phyloP scores from a whole-genome alignment of 2,329 filamentous ascomycete genomes.

The Aspergillus carbonarius region DNA sequence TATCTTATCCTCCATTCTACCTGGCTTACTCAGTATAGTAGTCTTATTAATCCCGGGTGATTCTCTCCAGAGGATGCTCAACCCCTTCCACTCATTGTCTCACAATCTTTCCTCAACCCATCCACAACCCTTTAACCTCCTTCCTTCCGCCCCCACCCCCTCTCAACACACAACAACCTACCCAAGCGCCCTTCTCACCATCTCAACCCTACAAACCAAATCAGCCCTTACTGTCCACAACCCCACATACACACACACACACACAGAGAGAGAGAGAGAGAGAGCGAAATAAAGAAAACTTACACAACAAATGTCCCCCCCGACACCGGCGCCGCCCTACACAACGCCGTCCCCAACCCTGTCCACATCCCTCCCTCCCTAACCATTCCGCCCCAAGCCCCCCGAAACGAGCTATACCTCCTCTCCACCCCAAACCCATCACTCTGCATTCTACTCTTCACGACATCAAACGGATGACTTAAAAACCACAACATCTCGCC shows the following conservation, averaged over 20 bases:
- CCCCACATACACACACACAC: too few relatives aligned
- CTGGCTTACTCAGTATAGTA: background rate
- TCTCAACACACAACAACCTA: background rate
- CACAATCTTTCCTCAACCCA: too few relatives aligned
- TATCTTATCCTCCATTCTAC: background rate
- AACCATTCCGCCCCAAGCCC: slow-evolving; percentile 76
- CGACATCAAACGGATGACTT: slow-evolving; percentile 89
- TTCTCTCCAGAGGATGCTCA: too few relatives aligned
- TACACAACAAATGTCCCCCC: slow-evolving; percentile 85
- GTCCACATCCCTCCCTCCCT: slow-evolving; percentile 80
- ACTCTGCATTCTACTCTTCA: slow-evolving; percentile 99
- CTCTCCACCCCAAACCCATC: slow-evolving; percentile 74
- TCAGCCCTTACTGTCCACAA: background rate
- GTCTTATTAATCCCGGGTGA: too few relatives aligned
- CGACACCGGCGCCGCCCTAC: slow-evolving; percentile 92
- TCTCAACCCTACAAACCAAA: background rate
- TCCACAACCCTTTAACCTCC: too few relatives aligned
- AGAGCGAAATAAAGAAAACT: background rate
- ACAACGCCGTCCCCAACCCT: slow-evolving; percentile 82
- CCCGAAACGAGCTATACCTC: slow-evolving; percentile 73
- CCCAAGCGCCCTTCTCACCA: background rate
- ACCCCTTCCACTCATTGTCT: too few relatives aligned
- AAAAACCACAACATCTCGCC: slow-evolving; percentile 87
- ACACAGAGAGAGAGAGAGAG: background rate
- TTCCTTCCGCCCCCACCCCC: too few relatives aligned